Conservation (phyloP, 768 basidiomycete genomes). For the Tricholoma furcatifolium region DNA sequence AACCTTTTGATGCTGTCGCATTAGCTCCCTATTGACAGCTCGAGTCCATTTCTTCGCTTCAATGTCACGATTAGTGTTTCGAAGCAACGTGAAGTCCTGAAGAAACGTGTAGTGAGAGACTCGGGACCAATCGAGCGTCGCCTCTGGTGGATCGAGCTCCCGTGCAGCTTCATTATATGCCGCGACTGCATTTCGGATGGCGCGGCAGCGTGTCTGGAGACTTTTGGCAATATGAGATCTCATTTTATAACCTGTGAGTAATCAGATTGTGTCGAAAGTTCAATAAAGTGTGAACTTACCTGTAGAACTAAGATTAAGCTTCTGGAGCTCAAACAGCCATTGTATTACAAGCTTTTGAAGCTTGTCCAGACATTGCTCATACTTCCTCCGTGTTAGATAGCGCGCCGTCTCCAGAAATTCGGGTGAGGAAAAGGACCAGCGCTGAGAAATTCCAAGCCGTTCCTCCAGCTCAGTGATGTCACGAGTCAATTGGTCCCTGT, state of each 20-base stretch:
- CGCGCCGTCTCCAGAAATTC: neutral
- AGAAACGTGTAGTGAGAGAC: neutral
- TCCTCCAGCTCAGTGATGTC: neutral
- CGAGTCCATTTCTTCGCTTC: neutral
- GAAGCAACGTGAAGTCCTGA: constrained; percentile 1
- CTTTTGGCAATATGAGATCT: neutral
- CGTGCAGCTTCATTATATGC: neutral
- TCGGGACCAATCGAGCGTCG: neutral
- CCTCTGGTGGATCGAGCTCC: neutral
- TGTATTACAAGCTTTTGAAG: neutral
- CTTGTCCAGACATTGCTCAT: constrained; percentile 1
- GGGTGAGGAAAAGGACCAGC: neutral
- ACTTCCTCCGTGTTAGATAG: neutral
- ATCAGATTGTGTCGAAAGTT: neutral
- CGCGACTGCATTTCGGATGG: neutral
- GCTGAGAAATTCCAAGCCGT: neutral
- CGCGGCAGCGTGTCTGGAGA: neutral
- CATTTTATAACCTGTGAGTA: neutral
- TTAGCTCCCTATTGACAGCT: neutral
- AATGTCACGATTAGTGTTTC: neutral
- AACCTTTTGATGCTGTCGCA: neutral
- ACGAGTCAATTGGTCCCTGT: neutral
- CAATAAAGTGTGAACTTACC: constrained; percentile 20
- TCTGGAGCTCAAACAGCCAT: constrained; percentile 33
- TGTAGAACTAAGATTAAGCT: constrained; percentile 30